These are phyloP conservation scores for Termitomyces bulborhizus DNA, from an alignment of 768 basidiomycete genomes.

Conservation along the genomic window DNA sequence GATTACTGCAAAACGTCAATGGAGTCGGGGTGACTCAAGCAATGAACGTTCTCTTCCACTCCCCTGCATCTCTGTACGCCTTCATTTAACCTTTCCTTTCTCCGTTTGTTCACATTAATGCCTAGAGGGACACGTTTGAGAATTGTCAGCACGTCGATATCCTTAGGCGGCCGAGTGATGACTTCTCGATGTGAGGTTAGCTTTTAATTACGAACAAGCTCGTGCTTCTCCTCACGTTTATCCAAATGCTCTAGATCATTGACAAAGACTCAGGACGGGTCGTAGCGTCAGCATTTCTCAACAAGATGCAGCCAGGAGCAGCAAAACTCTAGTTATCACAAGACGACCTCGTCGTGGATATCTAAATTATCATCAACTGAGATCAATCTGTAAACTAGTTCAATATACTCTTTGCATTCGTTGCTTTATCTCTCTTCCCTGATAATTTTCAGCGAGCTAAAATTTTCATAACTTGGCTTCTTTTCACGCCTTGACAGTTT, in stretches of 20 bases:
- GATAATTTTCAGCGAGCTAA: background rate
- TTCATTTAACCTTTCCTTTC: conserved; percentile 2
- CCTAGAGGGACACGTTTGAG: conserved; percentile 51
- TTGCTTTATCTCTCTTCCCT: background rate
- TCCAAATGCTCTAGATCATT: conserved; percentile 34
- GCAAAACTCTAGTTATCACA: conserved; percentile 34
- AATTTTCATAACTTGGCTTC: background rate
- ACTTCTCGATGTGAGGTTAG: conserved; percentile 64
- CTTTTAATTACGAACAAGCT: conserved; percentile 8
- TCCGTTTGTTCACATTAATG: conserved; percentile 3
- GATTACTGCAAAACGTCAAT: conserved; percentile 51
- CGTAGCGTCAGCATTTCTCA: conserved; percentile 61
- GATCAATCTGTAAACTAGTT: conserved; percentile 9
- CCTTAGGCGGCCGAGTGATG: conserved; percentile 67
- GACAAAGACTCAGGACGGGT: conserved; percentile 53
- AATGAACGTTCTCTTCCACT: conserved; percentile 64
- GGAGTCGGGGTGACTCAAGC: conserved; percentile 73
- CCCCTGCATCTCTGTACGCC: conserved; percentile 58
- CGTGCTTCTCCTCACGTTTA: conserved; percentile 1
- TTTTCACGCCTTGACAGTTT: background rate
- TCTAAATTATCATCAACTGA: conserved; percentile 1
- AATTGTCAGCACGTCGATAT: conserved; percentile 59
- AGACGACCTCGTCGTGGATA: background rate
- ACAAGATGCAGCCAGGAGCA: conserved; percentile 64
- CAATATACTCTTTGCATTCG: conserved; percentile 6